Conservation (phyloP, 768 basidiomycete genomes). For the Pseudohyphozyma bogoriensis region DNA sequence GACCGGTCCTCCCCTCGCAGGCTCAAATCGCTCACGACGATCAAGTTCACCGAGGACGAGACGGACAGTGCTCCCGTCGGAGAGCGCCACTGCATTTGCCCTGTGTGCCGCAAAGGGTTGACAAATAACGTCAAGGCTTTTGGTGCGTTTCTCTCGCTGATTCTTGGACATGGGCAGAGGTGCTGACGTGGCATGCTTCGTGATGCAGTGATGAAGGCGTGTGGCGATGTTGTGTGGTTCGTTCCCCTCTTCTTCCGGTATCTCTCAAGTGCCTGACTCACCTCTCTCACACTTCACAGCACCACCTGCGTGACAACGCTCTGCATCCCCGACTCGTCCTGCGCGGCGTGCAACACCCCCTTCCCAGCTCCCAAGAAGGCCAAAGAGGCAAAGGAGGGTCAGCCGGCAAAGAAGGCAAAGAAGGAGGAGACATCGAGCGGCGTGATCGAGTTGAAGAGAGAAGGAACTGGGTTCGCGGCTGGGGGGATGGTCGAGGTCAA, state of each 20-base stretch:
- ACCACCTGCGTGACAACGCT: slow-evolving; percentile 83
- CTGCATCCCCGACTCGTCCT: slow-evolving; percentile 52
- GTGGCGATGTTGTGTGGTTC: slow-evolving; percentile 75
- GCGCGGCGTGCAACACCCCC: slow-evolving; percentile 69
- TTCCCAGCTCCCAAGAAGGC: slow-evolving; percentile 57
- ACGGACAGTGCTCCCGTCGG: slow-evolving; percentile 17
- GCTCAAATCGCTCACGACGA: slow-evolving; percentile 68
- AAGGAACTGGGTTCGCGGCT: slow-evolving; percentile 91
- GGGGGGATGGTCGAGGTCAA: slow-evolving; percentile 89
- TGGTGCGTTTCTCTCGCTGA: slow-evolving; percentile 44
- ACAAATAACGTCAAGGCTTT: slow-evolving; percentile 66
- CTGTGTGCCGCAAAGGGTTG: slow-evolving; percentile 72
- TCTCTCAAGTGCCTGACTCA: not conserved
- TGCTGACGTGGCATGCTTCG: not conserved
- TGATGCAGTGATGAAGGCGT: slow-evolving; percentile 76
- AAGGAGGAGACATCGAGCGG: slow-evolving; percentile 1
- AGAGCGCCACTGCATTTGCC: slow-evolving; percentile 54
- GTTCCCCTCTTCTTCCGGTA: not conserved
- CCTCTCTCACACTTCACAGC: not conserved
- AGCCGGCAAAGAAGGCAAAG: no score
- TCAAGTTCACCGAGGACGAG: slow-evolving; percentile 57
- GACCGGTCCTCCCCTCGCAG: no score
- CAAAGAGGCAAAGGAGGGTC: no score
- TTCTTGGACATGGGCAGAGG: not conserved
- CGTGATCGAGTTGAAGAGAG: slow-evolving; percentile 64